phyloP scores from a whole-genome alignment of 2,329 filamentous ascomycete species.

The Orbilia blumenaviensis region DNA sequence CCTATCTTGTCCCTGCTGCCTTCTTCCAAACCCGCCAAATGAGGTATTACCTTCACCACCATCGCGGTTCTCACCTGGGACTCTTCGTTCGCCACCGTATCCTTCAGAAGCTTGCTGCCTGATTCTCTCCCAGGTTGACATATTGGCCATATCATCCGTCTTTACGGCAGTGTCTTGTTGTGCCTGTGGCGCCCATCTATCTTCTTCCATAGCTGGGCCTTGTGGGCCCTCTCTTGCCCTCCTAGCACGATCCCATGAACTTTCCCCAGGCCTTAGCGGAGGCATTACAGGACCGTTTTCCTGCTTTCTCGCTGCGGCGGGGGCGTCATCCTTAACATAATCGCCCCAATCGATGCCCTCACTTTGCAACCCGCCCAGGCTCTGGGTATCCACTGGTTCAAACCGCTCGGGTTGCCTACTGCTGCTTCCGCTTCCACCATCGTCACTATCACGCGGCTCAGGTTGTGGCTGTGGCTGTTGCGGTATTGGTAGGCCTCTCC shows the following conservation, averaged over 20 bases:
- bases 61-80: conserved; percentile 27
- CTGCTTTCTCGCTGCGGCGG: not conserved
- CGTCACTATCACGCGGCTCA: not conserved
- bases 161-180: conserved; percentile 19
- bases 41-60: conserved; percentile 60
- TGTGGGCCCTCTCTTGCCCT: conserved; percentile 19
- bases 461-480: not conserved
- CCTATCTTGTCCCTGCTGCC: conserved; percentile 59
- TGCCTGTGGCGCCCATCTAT: conserved; percentile 40
- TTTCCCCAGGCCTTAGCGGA: not conserved
- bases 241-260: conserved; percentile 32
- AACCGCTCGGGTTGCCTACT: not conserved
- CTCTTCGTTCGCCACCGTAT: conserved; percentile 23
- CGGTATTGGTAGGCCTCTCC: not conserved
- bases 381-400: conserved; percentile 22
- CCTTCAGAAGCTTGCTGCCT: conserved; percentile 35
- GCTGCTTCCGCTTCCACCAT: not conserved
- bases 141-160: conserved; percentile 2
- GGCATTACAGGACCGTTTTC: not conserved
- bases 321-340: conserved; percentile 7
- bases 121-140: conserved; percentile 39
- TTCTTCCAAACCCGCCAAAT: not conserved
- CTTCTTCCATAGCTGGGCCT: conserved; percentile 37
- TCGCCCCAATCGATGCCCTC: conserved; percentile 44
- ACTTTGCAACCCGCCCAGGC: conserved; percentile 27